These are phyloP conservation scores for Elaeis guineensis DNA, from an alignment of 176 grass and related monocot genomes.

Conservation along the genomic window DNA sequence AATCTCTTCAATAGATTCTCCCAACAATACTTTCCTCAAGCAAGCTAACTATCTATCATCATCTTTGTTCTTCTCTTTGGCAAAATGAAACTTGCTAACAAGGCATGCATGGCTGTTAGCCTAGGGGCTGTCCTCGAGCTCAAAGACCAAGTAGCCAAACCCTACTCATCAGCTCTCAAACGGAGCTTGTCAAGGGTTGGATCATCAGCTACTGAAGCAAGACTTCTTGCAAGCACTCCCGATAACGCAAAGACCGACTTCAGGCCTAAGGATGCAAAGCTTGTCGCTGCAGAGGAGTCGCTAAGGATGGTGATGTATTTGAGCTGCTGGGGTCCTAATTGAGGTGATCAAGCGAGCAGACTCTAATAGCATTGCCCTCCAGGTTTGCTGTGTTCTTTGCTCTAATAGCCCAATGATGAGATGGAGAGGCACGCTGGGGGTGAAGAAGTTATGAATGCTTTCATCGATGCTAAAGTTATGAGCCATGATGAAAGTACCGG, in stretches of 20 bases:
- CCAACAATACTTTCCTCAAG: too few species aligned
- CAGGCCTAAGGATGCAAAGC: too few species aligned
- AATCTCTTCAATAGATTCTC: too few species aligned
- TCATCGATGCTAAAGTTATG: too few species aligned
- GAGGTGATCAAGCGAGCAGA: background rate
- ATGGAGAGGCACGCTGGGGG: too few species aligned
- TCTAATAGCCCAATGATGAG: too few species aligned
- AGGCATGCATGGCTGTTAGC: constrained; percentile 43
- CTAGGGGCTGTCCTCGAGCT: constrained; percentile 47
- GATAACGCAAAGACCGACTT: too few species aligned
- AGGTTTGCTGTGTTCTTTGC: too few species aligned
- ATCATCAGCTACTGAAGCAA: background rate
- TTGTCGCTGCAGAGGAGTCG: constrained; percentile 23
- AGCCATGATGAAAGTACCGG: too few species aligned
- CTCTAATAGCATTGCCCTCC: background rate
- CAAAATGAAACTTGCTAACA: constrained; percentile 46
- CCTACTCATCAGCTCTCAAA: constrained; percentile 10
- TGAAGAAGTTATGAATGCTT: too few species aligned
- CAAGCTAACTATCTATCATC: background rate
- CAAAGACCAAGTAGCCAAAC: constrained; percentile 47
- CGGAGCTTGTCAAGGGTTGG: background rate
- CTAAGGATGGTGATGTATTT: constrained; percentile 62
- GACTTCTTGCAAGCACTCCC: background rate
- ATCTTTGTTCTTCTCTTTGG: background rate
- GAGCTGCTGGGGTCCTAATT: constrained; percentile 82